Evolutionary conservation across 2,329 filamentous ascomycete genomes (phyloP).

Genomic region (Colletotrichum abscissum): DNA sequence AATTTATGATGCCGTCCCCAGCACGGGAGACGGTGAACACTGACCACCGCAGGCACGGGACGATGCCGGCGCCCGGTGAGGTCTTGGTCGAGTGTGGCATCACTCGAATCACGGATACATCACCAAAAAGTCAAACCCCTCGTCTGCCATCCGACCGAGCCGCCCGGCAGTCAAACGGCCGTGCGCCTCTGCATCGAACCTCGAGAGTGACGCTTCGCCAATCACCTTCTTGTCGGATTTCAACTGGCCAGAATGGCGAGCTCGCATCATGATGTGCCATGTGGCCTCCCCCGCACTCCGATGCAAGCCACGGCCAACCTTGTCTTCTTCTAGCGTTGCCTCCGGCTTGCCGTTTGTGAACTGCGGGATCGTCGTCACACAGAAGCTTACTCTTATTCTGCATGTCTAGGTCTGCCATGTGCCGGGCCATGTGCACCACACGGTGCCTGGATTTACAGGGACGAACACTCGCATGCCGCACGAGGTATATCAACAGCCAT

Average conservation of each 20-base stretch:
- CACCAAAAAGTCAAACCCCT: background rate
- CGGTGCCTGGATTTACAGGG: background rate
- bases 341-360: background rate
- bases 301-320: constrained; percentile 1
- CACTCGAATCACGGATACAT: background rate
- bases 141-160: constrained; percentile 7
- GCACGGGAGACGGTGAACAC: background rate
- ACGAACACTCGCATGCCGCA: background rate
- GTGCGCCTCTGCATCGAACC: background rate
- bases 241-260: background rate
- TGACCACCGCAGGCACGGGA: background rate
- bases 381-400: background rate
- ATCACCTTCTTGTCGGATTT: background rate
- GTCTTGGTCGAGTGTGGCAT: background rate
- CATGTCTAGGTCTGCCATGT: background rate
- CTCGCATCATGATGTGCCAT: background rate
- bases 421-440: background rate
- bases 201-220: constrained; percentile 4
- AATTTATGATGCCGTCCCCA: constrained; percentile 3
- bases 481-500: background rate
- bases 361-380: background rate
- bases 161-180: constrained; percentile 4
- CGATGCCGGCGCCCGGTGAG: background rate
- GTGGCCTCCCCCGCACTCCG: constrained; percentile 1
- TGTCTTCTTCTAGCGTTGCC: background rate